Evolutionary conservation across 208 protist genomes (phyloP).

Genomic region (Crithidia bombi): DNA sequence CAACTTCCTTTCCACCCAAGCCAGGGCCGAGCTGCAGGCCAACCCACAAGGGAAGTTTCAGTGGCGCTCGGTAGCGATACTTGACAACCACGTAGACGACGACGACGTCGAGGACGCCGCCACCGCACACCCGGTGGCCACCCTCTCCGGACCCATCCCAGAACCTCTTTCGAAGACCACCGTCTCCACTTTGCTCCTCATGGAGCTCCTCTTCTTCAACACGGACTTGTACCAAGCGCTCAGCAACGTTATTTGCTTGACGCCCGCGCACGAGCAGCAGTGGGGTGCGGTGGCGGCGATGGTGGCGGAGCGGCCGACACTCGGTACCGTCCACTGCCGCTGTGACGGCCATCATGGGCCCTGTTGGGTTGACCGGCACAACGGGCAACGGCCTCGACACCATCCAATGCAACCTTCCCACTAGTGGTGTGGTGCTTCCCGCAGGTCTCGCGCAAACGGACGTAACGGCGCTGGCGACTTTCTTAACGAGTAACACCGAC

Average conservation of each 20-base stretch:
- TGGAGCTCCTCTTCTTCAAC: conserved; percentile 23
- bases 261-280: conserved; percentile 32
- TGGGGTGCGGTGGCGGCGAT: conserved; percentile 26
- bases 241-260: conserved; percentile 36
- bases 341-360: background rate
- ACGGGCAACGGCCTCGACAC: background rate
- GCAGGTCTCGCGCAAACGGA: background rate
- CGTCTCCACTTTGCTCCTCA: background rate
- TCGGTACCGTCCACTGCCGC: background rate
- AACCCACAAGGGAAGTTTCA: background rate
- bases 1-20: conserved; percentile 19
- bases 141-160: conserved; percentile 3
- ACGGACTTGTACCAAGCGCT: conserved; percentile 21
- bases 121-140: background rate
- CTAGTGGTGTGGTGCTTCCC: background rate
- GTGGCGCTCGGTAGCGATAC: background rate
- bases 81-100: background rate
- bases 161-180: background rate
- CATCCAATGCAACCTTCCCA: background rate
- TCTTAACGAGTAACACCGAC: background rate
- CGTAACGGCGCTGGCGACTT: background rate
- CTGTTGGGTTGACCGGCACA: background rate
- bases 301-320: background rate
- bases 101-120: background rate
- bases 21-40: background rate